Evolutionary conservation across 768 basidiomycete species (phyloP).

Genomic region (Lactifluus subvellereus): DNA sequence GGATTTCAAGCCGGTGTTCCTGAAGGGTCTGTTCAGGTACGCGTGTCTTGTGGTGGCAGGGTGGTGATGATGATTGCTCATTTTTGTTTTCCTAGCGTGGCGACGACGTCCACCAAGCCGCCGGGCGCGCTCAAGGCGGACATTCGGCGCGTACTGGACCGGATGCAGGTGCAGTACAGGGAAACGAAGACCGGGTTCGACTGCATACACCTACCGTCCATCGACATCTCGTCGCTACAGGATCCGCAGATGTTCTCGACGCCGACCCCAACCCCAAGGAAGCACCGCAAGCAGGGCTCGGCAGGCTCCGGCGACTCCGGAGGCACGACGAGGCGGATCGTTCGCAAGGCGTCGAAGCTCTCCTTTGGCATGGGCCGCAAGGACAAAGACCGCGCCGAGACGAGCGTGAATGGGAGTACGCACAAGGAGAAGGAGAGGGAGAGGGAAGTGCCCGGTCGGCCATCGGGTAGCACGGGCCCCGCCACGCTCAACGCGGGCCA

Average conservation of each 20-base stretch:
- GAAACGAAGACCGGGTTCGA: slow-evolving; percentile 91
- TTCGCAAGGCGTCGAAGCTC: slow-evolving; percentile 71
- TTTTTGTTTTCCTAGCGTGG: slow-evolving; percentile 50
- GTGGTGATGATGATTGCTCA: background rate
- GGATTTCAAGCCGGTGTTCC: slow-evolving; percentile 88
- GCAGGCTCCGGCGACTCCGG: slow-evolving; percentile 48
- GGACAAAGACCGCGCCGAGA: slow-evolving; percentile 35
- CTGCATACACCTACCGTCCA: slow-evolving; percentile 92
- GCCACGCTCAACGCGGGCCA: slow-evolving; percentile 49
- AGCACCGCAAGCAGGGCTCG: slow-evolving; percentile 42
- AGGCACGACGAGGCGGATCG: slow-evolving; percentile 47
- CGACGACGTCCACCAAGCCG: slow-evolving; percentile 90
- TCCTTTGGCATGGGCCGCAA: slow-evolving; percentile 66
- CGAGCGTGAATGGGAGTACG: slow-evolving; percentile 18
- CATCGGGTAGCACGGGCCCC: slow-evolving; percentile 39
- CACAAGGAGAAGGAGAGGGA: slow-evolving; percentile 31
- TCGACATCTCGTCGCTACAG: slow-evolving; percentile 77
- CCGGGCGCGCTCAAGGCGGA: slow-evolving; percentile 77
- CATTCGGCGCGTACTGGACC: slow-evolving; percentile 79
- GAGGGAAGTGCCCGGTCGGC: slow-evolving; percentile 40
- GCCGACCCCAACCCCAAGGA: slow-evolving; percentile 31
- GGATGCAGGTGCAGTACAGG: slow-evolving; percentile 93
- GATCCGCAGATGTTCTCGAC: slow-evolving; percentile 15
- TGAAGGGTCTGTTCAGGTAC: slow-evolving; percentile 94
- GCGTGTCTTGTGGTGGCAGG: slow-evolving; percentile 24